These are phyloP conservation scores for Cystodermella granulosa DNA, from an alignment of 1,284 basidiomycete genomes.

Conservation along the genomic window DNA sequence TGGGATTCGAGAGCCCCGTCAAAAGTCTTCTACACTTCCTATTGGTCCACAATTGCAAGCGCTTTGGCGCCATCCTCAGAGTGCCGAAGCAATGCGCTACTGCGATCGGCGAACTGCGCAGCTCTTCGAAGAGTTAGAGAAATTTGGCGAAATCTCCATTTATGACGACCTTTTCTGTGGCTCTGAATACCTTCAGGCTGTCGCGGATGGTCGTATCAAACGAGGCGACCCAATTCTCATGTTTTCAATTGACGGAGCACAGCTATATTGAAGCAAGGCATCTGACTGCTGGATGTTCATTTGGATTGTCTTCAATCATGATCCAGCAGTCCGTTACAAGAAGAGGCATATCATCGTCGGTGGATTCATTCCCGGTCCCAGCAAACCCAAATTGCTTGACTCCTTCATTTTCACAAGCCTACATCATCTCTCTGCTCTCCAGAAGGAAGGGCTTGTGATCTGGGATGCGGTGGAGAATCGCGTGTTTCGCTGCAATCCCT, in stretches of 20 bases:
- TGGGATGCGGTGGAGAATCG: constrained; percentile 20
- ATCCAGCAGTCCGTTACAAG: constrained; percentile 20
- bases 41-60: background rate
- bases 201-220: background rate
- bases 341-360: constrained; percentile 23
- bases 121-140: constrained; percentile 12
- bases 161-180: constrained; percentile 1
- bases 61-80: background rate
- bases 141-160: constrained; percentile 7
- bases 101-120: constrained; percentile 7
- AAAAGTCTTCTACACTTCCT: background rate
- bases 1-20: background rate
- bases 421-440: constrained; percentile 24
- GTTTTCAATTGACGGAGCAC: constrained; percentile 29
- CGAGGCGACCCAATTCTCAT: background rate
- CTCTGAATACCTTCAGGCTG: background rate
- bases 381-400: constrained; percentile 28
- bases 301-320: constrained; percentile 22
- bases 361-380: constrained; percentile 28
- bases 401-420: constrained; percentile 23
- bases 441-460: constrained; percentile 15
- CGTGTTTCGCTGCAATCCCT: constrained; percentile 10
- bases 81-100: background rate
- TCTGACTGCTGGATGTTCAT: constrained; percentile 34
- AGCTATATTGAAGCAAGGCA: constrained; percentile 34